Conservation (phyloP, 164 flowering plant genomes). For the Brasenia schreberi region DNA sequence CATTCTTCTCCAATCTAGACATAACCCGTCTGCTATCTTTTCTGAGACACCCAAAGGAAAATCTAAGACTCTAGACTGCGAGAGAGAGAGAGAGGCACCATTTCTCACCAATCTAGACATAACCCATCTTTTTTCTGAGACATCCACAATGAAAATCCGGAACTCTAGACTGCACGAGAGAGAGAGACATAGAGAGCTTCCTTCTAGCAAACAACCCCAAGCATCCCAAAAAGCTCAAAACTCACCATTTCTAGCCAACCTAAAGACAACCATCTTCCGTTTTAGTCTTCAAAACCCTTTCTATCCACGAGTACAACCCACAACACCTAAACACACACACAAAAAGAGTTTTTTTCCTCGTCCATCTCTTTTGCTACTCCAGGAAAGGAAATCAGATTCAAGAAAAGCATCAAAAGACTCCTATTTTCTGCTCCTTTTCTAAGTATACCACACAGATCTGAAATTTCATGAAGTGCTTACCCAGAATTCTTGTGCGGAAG, state of each 20-base stretch:
- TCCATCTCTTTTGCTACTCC: not conserved
- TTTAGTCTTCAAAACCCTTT: not conserved
- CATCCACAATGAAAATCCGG: too few species aligned
- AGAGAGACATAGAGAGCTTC: not conserved
- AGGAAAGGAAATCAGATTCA: not conserved
- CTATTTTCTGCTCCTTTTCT: not conserved
- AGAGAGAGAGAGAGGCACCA: too few species aligned
- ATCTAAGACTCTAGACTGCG: too few species aligned
- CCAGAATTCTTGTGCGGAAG: constrained; percentile 5
- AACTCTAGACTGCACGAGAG: not conserved
- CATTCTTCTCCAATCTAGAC: too few species aligned
- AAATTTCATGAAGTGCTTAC: constrained; percentile 17
- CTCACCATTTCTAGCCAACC: not conserved
- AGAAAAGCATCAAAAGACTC: not conserved
- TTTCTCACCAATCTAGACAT: too few species aligned
- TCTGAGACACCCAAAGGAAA: too few species aligned
- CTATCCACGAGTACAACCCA: not conserved
- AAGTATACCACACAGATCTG: constrained; percentile 12
- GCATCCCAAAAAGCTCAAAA: not conserved
- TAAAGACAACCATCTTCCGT: not conserved
- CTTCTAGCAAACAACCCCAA: not conserved
- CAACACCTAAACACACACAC: not conserved
- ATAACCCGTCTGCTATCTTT: too few species aligned
- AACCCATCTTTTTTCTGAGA: too few species aligned
- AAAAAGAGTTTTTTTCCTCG: not conserved